Base-by-base conservation (phyloP, 2,329 filamentous ascomycete species). In the Stachybotrys echinatus region DNA sequence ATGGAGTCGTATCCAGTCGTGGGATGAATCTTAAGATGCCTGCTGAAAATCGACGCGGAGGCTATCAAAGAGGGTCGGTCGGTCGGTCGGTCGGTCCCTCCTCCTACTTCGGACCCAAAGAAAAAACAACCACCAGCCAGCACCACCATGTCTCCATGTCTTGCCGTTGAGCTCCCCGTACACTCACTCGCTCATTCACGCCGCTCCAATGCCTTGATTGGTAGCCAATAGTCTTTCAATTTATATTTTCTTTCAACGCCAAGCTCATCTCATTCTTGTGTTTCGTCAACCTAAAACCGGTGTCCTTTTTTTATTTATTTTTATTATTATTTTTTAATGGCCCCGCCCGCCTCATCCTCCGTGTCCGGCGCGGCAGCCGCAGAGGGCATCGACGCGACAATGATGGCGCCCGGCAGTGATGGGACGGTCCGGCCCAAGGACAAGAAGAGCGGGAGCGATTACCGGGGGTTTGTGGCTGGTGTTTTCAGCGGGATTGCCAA, bases 401-500 rank as follows among this genome's bases (percentile, higher is more conserved):
- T 34, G 27, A 34, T 34, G 27, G 27, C 3, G 14, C 10, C 27
- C 10, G 27, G 27, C 42, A 4, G 48, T 50, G 43, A n/a, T 21
- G 31, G 48, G 19, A 23, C 21, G 18, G 21, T 27, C 19, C 54
- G 52, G 23, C 50, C 49, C 14, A 44, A 20, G 34, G 38, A 50
- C 34, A 48, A 48, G 49, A 43, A 27, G 19, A 42, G 50, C 7
- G 50, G 47, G 23, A 21, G 38, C 74, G 58, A 86, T 65, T 97
- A 96, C 75, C 92, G 89, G 62, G 94, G 92, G n/a, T 99, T 97
- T 65, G 89, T 96, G 23, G 94, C 89, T 1, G 94, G 94, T n/a
- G 84, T 96, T 6, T 96, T 96, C 65, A 95, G 89, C 37, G 94
- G 94, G 21, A 87, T 97, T 62, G 85, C 92, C 51, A 97, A 97